Percentiles rank a stretch among this genome's conserved stretches.
phyloP scores from a whole-genome alignment of 495 filamentous ascomycete species.

The Xylaria acuta region DNA sequence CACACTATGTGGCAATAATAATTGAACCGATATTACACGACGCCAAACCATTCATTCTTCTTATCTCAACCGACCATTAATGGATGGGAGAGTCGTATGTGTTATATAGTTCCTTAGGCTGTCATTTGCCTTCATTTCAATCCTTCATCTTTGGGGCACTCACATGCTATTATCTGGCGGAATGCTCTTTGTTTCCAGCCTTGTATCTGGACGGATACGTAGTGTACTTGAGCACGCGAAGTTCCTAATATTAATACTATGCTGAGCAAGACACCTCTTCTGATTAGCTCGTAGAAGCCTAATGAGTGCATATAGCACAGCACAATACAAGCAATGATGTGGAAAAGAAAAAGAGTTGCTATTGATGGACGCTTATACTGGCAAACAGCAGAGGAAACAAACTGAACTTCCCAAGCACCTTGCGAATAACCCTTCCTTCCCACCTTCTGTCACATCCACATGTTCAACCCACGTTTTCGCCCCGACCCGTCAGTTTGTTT shows the following conservation, averaged over 20 bases:
- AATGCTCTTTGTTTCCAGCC: neutral
- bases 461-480: neutral
- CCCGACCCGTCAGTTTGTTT: neutral
- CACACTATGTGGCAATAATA: neutral
- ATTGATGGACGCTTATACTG: neutral
- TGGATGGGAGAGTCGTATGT: neutral
- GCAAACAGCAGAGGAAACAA: neutral
- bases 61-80: neutral
- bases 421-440: neutral
- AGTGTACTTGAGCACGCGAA: neutral
- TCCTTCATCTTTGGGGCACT: neutral
- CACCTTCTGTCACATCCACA: neutral
- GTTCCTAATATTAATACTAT: neutral
- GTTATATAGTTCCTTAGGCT: neutral
- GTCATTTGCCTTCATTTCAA: neutral
- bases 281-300: neutral
- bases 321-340: neutral
- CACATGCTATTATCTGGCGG: neutral
- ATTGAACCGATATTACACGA: neutral
- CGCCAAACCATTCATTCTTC: neutral
- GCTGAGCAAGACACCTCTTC: neutral
- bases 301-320: neutral
- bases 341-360: neutral
- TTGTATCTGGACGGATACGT: neutral
- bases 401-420: neutral